phyloP scores from a whole-genome alignment of 2,329 filamentous ascomycete genomes.

The Raffaelea albimanens region DNA sequence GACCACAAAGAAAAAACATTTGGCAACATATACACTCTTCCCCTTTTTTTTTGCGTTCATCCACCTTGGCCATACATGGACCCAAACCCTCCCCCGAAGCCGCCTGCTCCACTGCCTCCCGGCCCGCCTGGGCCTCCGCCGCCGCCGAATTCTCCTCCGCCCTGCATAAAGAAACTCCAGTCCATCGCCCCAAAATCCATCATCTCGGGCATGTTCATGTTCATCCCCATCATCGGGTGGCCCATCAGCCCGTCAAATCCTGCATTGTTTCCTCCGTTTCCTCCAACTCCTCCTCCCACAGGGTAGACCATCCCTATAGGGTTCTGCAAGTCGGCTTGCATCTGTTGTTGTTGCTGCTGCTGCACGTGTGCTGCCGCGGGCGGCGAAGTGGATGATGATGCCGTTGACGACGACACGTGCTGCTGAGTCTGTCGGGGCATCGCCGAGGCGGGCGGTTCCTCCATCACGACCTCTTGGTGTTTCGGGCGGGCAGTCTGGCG shows the following conservation, averaged over 20 bases:
- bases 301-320: neutral
- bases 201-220: conserved; percentile 10
- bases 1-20: no score
- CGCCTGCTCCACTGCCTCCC: no score
- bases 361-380: conserved; percentile 9
- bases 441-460: neutral
- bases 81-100: conserved; percentile 10
- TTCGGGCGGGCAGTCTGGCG: no score
- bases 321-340: no score
- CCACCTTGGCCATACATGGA: conserved; percentile 16
- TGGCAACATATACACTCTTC: no score
- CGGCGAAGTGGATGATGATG: conserved; percentile 8
- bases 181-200: conserved; percentile 31
- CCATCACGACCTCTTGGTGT: conserved; percentile 9
- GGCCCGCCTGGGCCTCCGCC: conserved; percentile 1
- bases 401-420: conserved; percentile 4
- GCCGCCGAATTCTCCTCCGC: conserved; percentile 22
- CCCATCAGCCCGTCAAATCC: conserved; percentile 4
- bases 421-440: neutral
- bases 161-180: conserved; percentile 37
- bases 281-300: neutral
- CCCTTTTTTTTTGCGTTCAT: no score
- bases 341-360: conserved; percentile 2
- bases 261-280: neutral
- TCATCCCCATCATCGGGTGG: conserved; percentile 14